These are phyloP conservation scores for Arabidopsis suecica DNA, from an alignment of 345 rosid genomes.

Conservation along the genomic window DNA sequence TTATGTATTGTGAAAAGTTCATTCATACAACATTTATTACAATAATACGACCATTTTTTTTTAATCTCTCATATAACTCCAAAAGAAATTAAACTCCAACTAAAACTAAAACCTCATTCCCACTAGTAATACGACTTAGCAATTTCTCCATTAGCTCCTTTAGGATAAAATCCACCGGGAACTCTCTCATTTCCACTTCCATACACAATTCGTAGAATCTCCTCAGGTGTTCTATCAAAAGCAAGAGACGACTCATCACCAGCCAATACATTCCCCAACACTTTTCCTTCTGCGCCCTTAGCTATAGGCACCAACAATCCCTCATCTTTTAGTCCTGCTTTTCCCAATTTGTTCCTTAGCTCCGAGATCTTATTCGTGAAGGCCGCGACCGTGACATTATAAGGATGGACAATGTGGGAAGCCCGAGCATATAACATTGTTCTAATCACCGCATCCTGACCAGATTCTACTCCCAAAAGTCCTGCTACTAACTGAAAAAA, in stretches of 20 bases:
- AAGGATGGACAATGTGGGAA: slow-evolving; percentile 39
- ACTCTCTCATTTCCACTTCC: slow-evolving; percentile 61
- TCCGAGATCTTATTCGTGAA: slow-evolving; percentile 40
- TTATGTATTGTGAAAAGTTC: background rate
- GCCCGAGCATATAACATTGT: slow-evolving; percentile 57
- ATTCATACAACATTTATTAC: slow-evolving; percentile 10
- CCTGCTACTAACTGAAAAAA: slow-evolving; percentile 71
- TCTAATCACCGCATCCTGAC: slow-evolving; percentile 82
- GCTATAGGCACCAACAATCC: slow-evolving; percentile 51
- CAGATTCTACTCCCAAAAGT: slow-evolving; percentile 79
- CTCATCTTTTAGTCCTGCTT: slow-evolving; percentile 57
- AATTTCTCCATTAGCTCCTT: slow-evolving; percentile 63
- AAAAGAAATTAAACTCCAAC: slow-evolving; percentile 19
- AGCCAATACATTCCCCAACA: slow-evolving; percentile 58
- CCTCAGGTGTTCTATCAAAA: slow-evolving; percentile 60
- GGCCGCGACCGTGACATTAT: slow-evolving; percentile 30
- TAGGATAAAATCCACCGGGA: slow-evolving; percentile 73
- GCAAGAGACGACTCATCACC: slow-evolving; percentile 56
- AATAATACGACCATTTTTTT: background rate
- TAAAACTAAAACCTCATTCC: slow-evolving; percentile 2
- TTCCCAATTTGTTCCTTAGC: slow-evolving; percentile 38
- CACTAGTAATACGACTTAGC: slow-evolving; percentile 48
- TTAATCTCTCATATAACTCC: background rate
- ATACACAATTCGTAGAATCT: slow-evolving; percentile 67
- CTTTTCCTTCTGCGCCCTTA: slow-evolving; percentile 53